Base-by-base conservation (phyloP, 805 yeast species). In the Monosporozyma aerobia region DNA sequence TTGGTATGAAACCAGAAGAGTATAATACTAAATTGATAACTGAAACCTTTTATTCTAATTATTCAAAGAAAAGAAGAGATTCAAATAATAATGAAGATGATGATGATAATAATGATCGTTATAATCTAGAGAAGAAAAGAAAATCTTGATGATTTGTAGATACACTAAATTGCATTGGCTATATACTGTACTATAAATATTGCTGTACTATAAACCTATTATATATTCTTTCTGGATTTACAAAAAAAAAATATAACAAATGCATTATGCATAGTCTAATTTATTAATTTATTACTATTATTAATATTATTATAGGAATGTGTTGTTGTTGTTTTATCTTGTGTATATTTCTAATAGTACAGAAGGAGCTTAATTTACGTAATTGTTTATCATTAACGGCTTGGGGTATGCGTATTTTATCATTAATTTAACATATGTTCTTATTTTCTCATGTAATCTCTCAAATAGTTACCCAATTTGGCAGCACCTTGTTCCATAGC, bases 401-500 rank as follows among this genome's bases (percentile, higher is more conserved):
- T 32, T 32, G 4, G 37, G 11, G 37, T 13, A 11, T 48, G 41
- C 4, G 27, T 33, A 16, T 35, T 47, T 7, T 14, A n/a, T 10
- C 33, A 16, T 44, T 44, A 44, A 40, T 6, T 3, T 19, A 40
- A 6, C 8, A 25, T 27, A 25, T 27, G n/a, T 19, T 13, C 33
- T 53, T 55, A 69, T 48, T 67, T 73, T 63, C 80, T 80, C 66
- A 92, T 73, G 63, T 87, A 89, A 65, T 92, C 97, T 63, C 98
- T 81, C 73, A 94, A 75, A 65, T 85, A 82, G 30, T 84, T 85
- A 30, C 95, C 88, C 52, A 92, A 74, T 70, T 87, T 90, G 64
- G 83, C 86, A 25, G 97, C 98, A 54, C 98, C 98, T 59, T 82
- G 87, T 70, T 92, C 98, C 57, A 94, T 77, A 14, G 90, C 97